A percentile compares a stretch with the other conserved stretches of the same genome.
Conservation (phyloP, 2,329 filamentous ascomycete genomes). For the Neopestalotiopsis sp. region DNA sequence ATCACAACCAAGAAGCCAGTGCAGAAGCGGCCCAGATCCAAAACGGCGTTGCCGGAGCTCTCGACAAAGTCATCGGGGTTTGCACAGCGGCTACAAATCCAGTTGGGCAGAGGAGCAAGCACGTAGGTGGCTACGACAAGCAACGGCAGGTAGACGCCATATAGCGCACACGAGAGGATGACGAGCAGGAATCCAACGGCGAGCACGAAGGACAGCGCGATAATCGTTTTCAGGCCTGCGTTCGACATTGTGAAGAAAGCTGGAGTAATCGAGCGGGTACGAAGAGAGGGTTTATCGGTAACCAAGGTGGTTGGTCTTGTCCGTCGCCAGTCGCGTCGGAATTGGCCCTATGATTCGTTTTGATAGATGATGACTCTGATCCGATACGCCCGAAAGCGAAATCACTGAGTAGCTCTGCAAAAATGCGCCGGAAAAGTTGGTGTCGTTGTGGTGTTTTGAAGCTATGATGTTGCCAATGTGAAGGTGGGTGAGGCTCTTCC, state of each 20-base stretch:
- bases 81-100: constrained; percentile 86
- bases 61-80: constrained; percentile 95
- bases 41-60: constrained; percentile 80
- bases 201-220: constrained; percentile 97
- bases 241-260: constrained; percentile 59
- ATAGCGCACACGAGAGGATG: constrained; percentile 95
- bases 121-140: constrained; percentile 96
- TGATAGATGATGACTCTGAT: background rate
- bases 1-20: constrained; percentile 97
- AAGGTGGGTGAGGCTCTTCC: constrained; percentile 9
- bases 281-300: background rate
- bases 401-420: background rate
- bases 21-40: constrained; percentile 91
- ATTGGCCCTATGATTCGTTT: background rate
- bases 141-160: constrained; percentile 91
- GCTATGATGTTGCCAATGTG: background rate
- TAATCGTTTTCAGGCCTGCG: constrained; percentile 98
- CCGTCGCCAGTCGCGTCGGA: background rate
- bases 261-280: constrained; percentile 15
- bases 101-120: constrained; percentile 92
- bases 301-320: background rate
- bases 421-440: background rate
- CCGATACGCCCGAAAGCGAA: background rate
- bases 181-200: constrained; percentile 98
- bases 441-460: background rate